Evolutionary conservation across 345 rosid species (phyloP), one percentile per base, ranked within the genome.

Genomic region (Leavenworthia alabamica): DNA sequence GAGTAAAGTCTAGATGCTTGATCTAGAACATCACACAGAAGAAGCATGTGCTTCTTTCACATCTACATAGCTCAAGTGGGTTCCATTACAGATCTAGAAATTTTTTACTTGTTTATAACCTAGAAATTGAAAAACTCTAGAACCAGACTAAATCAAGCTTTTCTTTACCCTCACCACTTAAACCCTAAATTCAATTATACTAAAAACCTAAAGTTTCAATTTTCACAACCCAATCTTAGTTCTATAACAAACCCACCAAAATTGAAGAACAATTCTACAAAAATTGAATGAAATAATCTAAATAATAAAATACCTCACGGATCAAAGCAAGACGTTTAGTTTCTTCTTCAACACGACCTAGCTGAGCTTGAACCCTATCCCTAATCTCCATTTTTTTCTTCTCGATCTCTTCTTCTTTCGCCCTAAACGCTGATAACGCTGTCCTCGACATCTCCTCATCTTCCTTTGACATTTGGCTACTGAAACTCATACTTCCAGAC

Each of bases 371-470:
- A 60, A 92, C 95, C 57, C 83, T 81, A 37, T 92, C 97, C 52
- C 83, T 73, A 36, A 92, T 93, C 81, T 92, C 97, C 81, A 81
- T 73, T 74, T 83, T 92, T 76, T 78, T 89, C 89, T 64, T 81
- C 82, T 92, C 95, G 63, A 92, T 92, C 84, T 92, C 96, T 71
- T 92, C 98, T 67, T 92, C 98, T 72, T 92, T 92, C 47, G 97
- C 98, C 58, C 82, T 83, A 68, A 89, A 92, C 19, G 84, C 78
- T 8, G 96, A 85, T 27, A 92, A 84, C 7, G 95, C 97, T 14
- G 96, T 85, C 79, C 77, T 86, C 0, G 95, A 81, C 86, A 92
- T 85, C 88, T 92, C 97, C 39, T 92, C 98, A 50, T 92, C 98
- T 73, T 89, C 98, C 64, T 83, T 84, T 0, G 96, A 86, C 84